These are phyloP conservation scores for Oryza meridionalis DNA, from an alignment of 176 grass and related monocot species.

Conservation along the genomic window DNA sequence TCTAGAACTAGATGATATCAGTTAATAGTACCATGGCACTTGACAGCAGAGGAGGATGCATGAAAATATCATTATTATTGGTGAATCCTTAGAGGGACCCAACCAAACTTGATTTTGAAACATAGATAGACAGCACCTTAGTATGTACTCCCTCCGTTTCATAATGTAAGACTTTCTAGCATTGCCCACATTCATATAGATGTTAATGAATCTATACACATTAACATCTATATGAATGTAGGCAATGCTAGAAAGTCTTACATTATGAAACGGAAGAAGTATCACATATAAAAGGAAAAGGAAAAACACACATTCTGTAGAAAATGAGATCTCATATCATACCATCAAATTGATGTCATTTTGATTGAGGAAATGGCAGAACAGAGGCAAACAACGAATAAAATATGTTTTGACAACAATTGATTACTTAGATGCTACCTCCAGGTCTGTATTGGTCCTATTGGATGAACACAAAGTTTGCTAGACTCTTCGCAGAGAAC, in stretches of 20 bases:
- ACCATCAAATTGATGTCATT: not conserved
- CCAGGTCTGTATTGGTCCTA: slow-evolving; percentile 68
- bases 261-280: too few species aligned
- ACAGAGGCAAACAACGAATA: slow-evolving; percentile 30
- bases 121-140: too few species aligned
- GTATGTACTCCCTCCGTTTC: not conserved
- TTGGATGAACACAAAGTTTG: slow-evolving; percentile 97
- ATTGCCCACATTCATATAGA: too few species aligned
- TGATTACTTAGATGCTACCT: slow-evolving; percentile 55
- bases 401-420: slow-evolving; percentile 3
- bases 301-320: not conserved
- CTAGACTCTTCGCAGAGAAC: slow-evolving; percentile 92
- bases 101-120: too few species aligned
- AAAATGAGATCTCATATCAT: slow-evolving; percentile 18
- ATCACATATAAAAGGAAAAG: too few species aligned
- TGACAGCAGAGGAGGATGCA: slow-evolving; percentile 1
- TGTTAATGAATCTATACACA: too few species aligned
- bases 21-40: slow-evolving; percentile 10
- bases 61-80: not conserved
- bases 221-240: too few species aligned
- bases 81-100: not conserved
- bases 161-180: too few species aligned
- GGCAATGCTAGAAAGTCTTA: too few species aligned
- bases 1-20: not conserved
- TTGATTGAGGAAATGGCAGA: slow-evolving; percentile 12